Evolutionary conservation across 1,284 basidiomycete species (phyloP).

Genomic region (Xerocomus amazonicus): DNA sequence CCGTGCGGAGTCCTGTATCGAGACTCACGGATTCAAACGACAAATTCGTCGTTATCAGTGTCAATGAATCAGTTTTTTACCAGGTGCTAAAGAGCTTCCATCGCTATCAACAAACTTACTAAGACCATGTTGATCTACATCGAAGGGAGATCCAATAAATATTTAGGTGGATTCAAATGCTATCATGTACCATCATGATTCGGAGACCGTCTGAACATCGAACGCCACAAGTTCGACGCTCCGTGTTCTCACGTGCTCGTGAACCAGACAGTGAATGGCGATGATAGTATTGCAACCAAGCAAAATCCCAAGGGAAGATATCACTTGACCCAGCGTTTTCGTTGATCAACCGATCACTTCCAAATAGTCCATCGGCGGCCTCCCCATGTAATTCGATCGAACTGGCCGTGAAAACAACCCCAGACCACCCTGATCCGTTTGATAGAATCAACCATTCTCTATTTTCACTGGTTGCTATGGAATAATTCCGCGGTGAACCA

Average conservation of each 20-base stretch:
- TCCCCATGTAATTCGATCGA: conserved; percentile 40
- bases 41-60: too few relatives aligned
- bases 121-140: conserved; percentile 94
- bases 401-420: conserved; percentile 17
- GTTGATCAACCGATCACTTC: conserved; percentile 60
- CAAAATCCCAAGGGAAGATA: conserved; percentile 67
- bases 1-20: too few relatives aligned
- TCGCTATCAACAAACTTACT: conserved; percentile 87
- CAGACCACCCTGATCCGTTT: too few relatives aligned
- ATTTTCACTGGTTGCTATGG: neutral
- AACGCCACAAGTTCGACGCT: conserved; percentile 77
- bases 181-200: conserved; percentile 85
- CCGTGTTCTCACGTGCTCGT: conserved; percentile 72
- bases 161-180: neutral
- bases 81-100: too few relatives aligned
- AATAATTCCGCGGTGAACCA: conserved; percentile 37
- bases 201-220: too few relatives aligned
- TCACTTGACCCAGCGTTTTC: conserved; percentile 71
- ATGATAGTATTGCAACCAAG: conserved; percentile 41
- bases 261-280: conserved; percentile 1
- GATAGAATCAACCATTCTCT: too few relatives aligned
- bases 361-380: conserved; percentile 79
- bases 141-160: conserved; percentile 52
- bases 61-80: too few relatives aligned
- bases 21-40: too few relatives aligned